These are phyloP conservation scores for Pulveroboletus sp. DNA, from an alignment of 768 basidiomycete genomes.

Conservation along the genomic window DNA sequence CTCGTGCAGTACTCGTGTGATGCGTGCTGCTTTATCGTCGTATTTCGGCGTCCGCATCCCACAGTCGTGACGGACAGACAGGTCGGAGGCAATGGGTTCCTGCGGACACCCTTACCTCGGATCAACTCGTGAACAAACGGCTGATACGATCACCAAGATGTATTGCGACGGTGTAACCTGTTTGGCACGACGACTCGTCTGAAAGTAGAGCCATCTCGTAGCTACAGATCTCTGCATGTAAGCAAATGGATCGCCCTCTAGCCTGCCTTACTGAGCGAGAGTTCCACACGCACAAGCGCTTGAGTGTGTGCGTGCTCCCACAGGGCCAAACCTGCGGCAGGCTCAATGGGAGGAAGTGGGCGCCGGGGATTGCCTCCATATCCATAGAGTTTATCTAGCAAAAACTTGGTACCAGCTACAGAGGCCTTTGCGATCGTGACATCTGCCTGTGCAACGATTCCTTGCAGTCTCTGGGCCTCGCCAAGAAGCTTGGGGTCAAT, in stretches of 20 bases:
- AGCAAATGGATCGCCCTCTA: not conserved
- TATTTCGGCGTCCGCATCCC: conserved; percentile 14
- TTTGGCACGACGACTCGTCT: not conserved
- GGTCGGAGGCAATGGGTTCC: not conserved
- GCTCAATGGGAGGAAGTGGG: conserved; percentile 66
- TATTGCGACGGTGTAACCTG: not conserved
- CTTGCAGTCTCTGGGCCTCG: conserved; percentile 73
- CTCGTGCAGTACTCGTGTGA: conserved; percentile 8
- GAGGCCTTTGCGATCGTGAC: conserved; percentile 71
- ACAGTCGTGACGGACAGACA: not conserved
- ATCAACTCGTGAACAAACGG: conserved; percentile 1
- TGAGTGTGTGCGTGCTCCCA: conserved; percentile 72
- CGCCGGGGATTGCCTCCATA: conserved; percentile 78
- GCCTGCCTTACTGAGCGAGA: conserved; percentile 41
- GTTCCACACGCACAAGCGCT: conserved; percentile 63
- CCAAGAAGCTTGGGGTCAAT: conserved; percentile 52
- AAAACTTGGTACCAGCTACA: conserved; percentile 80
- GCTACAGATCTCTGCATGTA: not conserved
- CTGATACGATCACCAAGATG: not conserved
- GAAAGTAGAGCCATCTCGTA: too few relatives aligned
- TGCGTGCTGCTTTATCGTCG: not conserved
- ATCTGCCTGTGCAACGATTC: conserved; percentile 76
- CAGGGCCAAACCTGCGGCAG: conserved; percentile 51
- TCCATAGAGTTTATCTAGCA: conserved; percentile 68
- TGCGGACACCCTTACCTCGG: not conserved